Percentiles rank a stretch among this genome's conserved stretches.
Evolutionary conservation across 75 land plant genomes (phyloP).

Genomic region (Selaginella moellendorffii): DNA sequence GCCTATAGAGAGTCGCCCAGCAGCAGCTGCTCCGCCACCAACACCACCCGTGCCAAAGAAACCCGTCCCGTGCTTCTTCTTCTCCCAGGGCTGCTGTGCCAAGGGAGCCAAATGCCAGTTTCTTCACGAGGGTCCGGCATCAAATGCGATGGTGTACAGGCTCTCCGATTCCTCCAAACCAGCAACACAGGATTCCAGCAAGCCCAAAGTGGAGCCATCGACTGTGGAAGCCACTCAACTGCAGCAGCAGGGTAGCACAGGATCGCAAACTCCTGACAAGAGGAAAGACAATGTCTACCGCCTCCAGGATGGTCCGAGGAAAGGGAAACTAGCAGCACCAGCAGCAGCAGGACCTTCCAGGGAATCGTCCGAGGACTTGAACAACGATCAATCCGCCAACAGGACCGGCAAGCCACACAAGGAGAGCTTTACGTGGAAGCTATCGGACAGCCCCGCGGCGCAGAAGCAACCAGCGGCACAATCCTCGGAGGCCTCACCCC

Average conservation of each 20-base stretch:
- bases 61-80: background rate
- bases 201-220: background rate
- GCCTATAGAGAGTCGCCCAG: background rate
- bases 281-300: background rate
- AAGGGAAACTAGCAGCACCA: no score
- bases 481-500: background rate
- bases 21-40: background rate
- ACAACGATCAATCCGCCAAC: background rate
- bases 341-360: background rate
- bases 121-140: background rate
- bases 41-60: background rate
- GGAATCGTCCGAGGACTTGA: background rate
- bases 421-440: background rate
- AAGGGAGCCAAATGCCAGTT: constrained; percentile 6
- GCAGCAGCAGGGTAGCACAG: no score
- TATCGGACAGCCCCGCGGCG: background rate
- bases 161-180: background rate
- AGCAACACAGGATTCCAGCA: background rate
- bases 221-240: no score
- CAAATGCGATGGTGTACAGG: background rate
- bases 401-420: background rate
- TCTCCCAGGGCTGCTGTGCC: background rate
- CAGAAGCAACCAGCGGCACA: background rate
- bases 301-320: no score
- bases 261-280: background rate